Evolutionary conservation across 2,329 filamentous ascomycete species (phyloP).

Genomic region (Rhytidhysteron rufulum): DNA sequence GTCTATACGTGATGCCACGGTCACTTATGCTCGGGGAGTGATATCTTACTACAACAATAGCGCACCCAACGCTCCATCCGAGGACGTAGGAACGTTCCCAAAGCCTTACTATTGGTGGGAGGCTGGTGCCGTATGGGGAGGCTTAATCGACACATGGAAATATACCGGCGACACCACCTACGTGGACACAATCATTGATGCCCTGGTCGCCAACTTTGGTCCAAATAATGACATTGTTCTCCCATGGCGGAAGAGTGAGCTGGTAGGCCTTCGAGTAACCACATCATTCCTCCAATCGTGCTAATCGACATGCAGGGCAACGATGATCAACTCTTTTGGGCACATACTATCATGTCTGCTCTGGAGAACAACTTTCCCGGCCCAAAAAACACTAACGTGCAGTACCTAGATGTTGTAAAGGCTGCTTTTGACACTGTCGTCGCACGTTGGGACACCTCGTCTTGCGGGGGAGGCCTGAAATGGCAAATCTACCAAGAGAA

Average conservation of each 20-base stretch:
- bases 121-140: slow-evolving; percentile 38
- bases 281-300: not conserved
- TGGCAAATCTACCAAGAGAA: slow-evolving; percentile 82
- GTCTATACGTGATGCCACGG: slow-evolving; percentile 25
- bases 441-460: slow-evolving; percentile 63
- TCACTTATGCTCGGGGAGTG: slow-evolving; percentile 29
- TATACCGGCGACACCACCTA: slow-evolving; percentile 45
- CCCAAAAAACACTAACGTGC: slow-evolving; percentile 49
- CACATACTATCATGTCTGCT: slow-evolving; percentile 62
- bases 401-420: slow-evolving; percentile 63
- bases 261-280: slow-evolving; percentile 12
- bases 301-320: slow-evolving; percentile 52
- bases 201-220: slow-evolving; percentile 41
- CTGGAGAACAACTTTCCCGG: slow-evolving; percentile 66
- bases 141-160: slow-evolving; percentile 42
- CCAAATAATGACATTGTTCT: slow-evolving; percentile 42
- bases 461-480: slow-evolving; percentile 68
- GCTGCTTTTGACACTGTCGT: slow-evolving; percentile 72
- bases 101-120: slow-evolving; percentile 48
- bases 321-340: slow-evolving; percentile 74
- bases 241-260: slow-evolving; percentile 35
- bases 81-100: slow-evolving; percentile 39
- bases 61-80: slow-evolving; percentile 14
- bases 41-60: slow-evolving; percentile 33
- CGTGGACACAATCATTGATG: slow-evolving; percentile 38